phyloP scores from a whole-genome alignment of 1,284 basidiomycete species.

The Hymenochaete sp. region DNA sequence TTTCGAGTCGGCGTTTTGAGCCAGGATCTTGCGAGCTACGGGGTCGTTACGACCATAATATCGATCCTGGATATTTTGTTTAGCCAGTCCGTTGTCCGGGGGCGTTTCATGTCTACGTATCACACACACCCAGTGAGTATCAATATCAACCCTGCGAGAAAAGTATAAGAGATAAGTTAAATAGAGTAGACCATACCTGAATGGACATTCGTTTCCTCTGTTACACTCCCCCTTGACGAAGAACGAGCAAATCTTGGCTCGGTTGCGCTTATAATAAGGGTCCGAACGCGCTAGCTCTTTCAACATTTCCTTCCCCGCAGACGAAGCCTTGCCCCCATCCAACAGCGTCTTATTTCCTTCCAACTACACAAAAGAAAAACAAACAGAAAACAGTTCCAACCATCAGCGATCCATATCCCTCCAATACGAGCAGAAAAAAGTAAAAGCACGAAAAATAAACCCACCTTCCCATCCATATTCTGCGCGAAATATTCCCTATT shows the following conservation, averaged over 20 bases:
- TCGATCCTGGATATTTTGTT: slow-evolving; percentile 88
- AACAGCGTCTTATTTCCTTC: slow-evolving; percentile 59
- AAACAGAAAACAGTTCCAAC: too few species aligned
- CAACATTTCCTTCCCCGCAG: slow-evolving; percentile 91
- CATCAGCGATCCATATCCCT: background rate
- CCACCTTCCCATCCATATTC: slow-evolving; percentile 85
- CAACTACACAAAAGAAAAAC: slow-evolving; percentile 34
- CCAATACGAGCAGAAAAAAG: background rate
- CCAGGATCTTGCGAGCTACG: slow-evolving; percentile 82
- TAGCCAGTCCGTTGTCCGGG: slow-evolving; percentile 71
- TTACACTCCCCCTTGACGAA: slow-evolving; percentile 93
- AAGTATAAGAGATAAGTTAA: background rate
- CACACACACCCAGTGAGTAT: slow-evolving; percentile 12
- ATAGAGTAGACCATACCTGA: slow-evolving; percentile 41
- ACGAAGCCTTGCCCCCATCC: slow-evolving; percentile 60
- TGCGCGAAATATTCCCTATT: slow-evolving; percentile 98
- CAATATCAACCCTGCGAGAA: too few species aligned
- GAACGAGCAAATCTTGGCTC: slow-evolving; percentile 92
- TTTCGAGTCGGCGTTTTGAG: slow-evolving; percentile 61
- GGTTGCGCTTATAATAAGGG: slow-evolving; percentile 94
- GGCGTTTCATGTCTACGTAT: slow-evolving; percentile 79
- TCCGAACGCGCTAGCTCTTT: slow-evolving; percentile 90
- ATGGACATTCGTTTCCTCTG: slow-evolving; percentile 88
- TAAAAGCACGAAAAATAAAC: slow-evolving; percentile 21
- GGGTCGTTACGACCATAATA: slow-evolving; percentile 89